phyloP scores from a whole-genome alignment of 2,329 filamentous ascomycete genomes.

The Massarina eburnea region DNA sequence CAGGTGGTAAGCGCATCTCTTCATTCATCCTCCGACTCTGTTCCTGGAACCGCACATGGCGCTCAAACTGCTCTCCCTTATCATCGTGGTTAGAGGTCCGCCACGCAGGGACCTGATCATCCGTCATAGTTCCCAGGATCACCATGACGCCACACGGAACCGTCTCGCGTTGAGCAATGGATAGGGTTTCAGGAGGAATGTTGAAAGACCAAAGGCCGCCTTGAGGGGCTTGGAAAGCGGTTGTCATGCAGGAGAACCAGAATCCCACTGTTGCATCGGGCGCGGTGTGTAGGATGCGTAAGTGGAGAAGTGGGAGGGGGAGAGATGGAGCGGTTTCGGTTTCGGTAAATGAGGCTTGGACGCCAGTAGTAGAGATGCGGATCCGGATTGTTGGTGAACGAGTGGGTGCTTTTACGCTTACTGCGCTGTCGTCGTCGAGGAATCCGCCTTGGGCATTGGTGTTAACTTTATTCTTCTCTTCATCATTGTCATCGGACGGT shows the following conservation, averaged over 20 bases:
- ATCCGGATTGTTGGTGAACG: constrained; percentile 12
- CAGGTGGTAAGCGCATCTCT: constrained; percentile 21
- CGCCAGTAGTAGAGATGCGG: constrained; percentile 21
- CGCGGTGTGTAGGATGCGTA: constrained; percentile 9
- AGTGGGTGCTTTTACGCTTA: constrained; percentile 8
- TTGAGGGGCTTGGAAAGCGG: constrained; percentile 55
- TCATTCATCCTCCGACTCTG: constrained; percentile 16
- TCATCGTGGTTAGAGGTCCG: constrained; percentile 33
- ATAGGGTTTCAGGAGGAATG: constrained; percentile 56
- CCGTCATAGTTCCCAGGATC: constrained; percentile 54
- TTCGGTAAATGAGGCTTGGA: constrained; percentile 24
- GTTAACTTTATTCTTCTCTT: constrained; percentile 12
- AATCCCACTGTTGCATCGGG: constrained; percentile 41
- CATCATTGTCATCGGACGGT: background rate
- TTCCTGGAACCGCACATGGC: constrained; percentile 20
- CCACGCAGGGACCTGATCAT: constrained; percentile 59
- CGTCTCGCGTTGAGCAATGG: constrained; percentile 55
- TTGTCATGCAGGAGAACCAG: constrained; percentile 61
- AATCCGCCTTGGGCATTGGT: constrained; percentile 18
- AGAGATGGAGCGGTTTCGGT: constrained; percentile 12
- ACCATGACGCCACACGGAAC: constrained; percentile 63
- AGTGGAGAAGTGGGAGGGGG: constrained; percentile 17
- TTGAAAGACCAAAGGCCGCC: constrained; percentile 64
- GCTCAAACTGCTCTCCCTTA: constrained; percentile 19
- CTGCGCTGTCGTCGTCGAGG: constrained; percentile 22